These are phyloP conservation scores for Pseudogymnoascus sp. DNA, from an alignment of 2,329 filamentous ascomycete genomes.

Conservation along the genomic window DNA sequence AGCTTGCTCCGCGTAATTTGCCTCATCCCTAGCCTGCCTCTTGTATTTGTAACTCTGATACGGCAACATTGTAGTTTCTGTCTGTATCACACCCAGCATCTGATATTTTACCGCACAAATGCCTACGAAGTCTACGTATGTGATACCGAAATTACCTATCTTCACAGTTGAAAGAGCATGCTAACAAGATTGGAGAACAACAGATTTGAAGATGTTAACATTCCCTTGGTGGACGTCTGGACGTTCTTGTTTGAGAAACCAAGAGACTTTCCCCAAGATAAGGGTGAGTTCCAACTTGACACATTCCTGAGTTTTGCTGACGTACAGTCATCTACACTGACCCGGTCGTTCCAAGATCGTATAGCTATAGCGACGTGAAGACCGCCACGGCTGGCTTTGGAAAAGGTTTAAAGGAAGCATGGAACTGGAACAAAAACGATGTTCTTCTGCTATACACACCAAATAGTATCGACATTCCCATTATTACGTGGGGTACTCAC, in stretches of 20 bases:
- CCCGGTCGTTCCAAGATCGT: constrained; percentile 55
- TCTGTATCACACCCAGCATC: background rate
- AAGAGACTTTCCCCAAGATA: constrained; percentile 55
- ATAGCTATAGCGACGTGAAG: constrained; percentile 63
- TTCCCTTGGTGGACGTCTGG: constrained; percentile 73
- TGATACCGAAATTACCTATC: background rate
- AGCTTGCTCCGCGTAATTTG: background rate
- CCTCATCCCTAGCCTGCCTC: background rate
- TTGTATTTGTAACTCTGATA: background rate
- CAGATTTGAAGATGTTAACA: constrained; percentile 29
- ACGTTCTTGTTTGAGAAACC: constrained; percentile 65
- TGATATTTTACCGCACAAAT: background rate
- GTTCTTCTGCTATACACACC: constrained; percentile 74
- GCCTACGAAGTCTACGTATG: background rate
- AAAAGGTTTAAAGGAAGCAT: constrained; percentile 63
- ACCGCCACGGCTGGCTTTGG: constrained; percentile 63
- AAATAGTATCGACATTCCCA: constrained; percentile 73
- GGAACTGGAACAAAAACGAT: constrained; percentile 72
- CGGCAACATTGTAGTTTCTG: background rate
- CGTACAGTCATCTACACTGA: constrained; percentile 57
- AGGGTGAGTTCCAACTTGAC: constrained; percentile 45
- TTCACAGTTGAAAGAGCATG: background rate
- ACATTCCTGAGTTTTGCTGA: constrained; percentile 4
- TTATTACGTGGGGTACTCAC: constrained; percentile 66
- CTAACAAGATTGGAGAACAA: constrained; percentile 37